These are phyloP conservation scores for Diaporthe sp. DNA, from an alignment of 2,329 filamentous ascomycete genomes.

Conservation along the genomic window DNA sequence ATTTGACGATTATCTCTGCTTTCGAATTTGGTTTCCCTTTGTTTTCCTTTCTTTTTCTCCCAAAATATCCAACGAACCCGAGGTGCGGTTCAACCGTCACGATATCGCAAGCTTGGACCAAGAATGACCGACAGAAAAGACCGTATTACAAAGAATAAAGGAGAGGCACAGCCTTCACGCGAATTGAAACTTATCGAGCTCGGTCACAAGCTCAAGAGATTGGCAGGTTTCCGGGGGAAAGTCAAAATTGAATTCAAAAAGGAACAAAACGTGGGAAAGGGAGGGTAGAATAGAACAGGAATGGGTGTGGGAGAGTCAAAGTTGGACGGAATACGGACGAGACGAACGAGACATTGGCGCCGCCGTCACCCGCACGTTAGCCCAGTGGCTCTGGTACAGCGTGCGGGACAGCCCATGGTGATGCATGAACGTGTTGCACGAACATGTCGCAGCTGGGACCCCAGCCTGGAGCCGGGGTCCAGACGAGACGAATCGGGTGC, in stretches of 20 bases:
- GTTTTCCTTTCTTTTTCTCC: not conserved
- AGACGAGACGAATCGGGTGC: conserved; percentile 33
- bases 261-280: conserved; percentile 1
- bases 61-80: conserved; percentile 14
- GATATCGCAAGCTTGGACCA: conserved; percentile 9
- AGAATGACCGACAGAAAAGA: conserved; percentile 22
- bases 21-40: not conserved
- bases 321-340: conserved; percentile 24
- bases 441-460: conserved; percentile 27
- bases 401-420: not conserved
- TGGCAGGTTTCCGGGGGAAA: conserved; percentile 28
- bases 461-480: conserved; percentile 24
- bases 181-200: conserved; percentile 26
- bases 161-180: conserved; percentile 38
- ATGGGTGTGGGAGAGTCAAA: not conserved
- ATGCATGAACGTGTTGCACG: conserved; percentile 30
- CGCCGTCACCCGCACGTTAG: conserved; percentile 8
- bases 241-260: conserved; percentile 20
- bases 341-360: conserved; percentile 30
- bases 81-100: conserved; percentile 29
- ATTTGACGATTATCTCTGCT: not conserved
- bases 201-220: conserved; percentile 27
- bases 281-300: conserved; percentile 23
- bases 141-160: conserved; percentile 24
- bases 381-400: not conserved